phyloP scores from a whole-genome alignment of 2,329 filamentous ascomycete species.

The Trichoderma asperellum region DNA sequence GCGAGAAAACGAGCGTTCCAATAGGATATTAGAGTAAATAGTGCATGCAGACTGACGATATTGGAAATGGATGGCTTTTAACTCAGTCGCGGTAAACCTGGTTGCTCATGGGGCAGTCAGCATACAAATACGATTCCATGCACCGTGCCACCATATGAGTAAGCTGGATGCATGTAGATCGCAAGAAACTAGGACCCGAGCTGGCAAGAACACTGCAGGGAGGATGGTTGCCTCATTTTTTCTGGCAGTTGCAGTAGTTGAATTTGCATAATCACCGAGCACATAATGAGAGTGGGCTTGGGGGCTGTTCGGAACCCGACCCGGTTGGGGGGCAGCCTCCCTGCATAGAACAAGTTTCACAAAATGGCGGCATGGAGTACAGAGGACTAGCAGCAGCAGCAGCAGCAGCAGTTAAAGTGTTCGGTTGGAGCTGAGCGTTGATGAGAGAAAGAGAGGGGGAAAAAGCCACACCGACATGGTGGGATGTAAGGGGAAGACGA shows the following conservation, averaged over 20 bases:
- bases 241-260: neutral
- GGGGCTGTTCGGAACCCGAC: slow-evolving; percentile 4
- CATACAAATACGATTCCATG: neutral
- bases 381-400: neutral
- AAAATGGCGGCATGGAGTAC: neutral
- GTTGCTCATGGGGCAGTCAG: slow-evolving; percentile 9
- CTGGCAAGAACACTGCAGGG: neutral
- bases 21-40: neutral
- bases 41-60: neutral
- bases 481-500: slow-evolving; percentile 21
- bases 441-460: neutral
- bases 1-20: neutral
- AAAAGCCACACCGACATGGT: slow-evolving; percentile 15
- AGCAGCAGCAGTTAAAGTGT: neutral
- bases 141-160: neutral
- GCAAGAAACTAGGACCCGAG: neutral
- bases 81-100: neutral
- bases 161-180: neutral
- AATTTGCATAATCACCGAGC: neutral
- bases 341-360: slow-evolving; percentile 14
- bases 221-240: neutral
- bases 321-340: slow-evolving; percentile 20
- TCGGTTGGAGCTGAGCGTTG: slow-evolving; percentile 2
- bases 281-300: slow-evolving; percentile 3
- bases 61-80: neutral